A percentile compares a stretch with the other conserved stretches of the same genome.
Evolutionary conservation across 495 filamentous ascomycete genomes (phyloP).

Genomic region (Cladorrhinum samala): DNA sequence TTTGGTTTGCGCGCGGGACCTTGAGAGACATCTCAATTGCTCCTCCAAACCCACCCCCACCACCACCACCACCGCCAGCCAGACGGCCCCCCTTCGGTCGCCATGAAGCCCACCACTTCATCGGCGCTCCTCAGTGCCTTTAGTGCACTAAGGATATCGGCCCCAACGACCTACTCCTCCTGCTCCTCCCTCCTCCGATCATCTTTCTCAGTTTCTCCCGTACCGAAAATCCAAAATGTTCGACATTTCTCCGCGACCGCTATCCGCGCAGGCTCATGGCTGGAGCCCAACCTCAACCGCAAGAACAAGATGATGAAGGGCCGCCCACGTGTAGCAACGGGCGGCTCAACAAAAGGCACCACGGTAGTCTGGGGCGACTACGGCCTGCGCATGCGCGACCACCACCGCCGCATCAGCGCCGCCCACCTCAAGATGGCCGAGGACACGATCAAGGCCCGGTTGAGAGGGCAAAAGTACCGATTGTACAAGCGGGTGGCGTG

Average conservation of each 20-base stretch:
- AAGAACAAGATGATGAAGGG: slow-evolving; percentile 86
- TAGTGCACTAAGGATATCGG: slow-evolving; percentile 36
- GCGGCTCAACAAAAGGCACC: slow-evolving; percentile 84
- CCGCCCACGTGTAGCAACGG: slow-evolving; percentile 77
- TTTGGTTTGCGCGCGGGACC: background rate
- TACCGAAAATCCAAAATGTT: slow-evolving; percentile 27
- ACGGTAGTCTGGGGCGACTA: slow-evolving; percentile 97
- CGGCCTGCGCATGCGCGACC: slow-evolving; percentile 87
- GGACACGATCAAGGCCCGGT: slow-evolving; percentile 79
- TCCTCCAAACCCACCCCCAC: slow-evolving; percentile 1
- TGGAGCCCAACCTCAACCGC: slow-evolving; percentile 67
- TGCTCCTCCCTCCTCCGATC: slow-evolving; percentile 28
- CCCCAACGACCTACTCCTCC: slow-evolving; percentile 14
- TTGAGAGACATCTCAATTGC: no score
- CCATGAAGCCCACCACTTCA: slow-evolving; percentile 34
- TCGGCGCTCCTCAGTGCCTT: slow-evolving; percentile 39
- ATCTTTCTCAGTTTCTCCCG: slow-evolving; percentile 8
- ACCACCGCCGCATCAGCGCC: slow-evolving; percentile 87
- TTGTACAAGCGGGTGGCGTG: slow-evolving; percentile 85
- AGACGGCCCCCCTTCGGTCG: no score
- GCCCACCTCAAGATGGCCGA: slow-evolving; percentile 79
- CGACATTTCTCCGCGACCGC: slow-evolving; percentile 73
- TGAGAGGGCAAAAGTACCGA: slow-evolving; percentile 88
- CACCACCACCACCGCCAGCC: slow-evolving; percentile 6
- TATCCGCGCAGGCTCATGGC: slow-evolving; percentile 59